Evolutionary conservation across 1,284 basidiomycete genomes (phyloP).

Genomic region (Moesziomyces globuligerus): DNA sequence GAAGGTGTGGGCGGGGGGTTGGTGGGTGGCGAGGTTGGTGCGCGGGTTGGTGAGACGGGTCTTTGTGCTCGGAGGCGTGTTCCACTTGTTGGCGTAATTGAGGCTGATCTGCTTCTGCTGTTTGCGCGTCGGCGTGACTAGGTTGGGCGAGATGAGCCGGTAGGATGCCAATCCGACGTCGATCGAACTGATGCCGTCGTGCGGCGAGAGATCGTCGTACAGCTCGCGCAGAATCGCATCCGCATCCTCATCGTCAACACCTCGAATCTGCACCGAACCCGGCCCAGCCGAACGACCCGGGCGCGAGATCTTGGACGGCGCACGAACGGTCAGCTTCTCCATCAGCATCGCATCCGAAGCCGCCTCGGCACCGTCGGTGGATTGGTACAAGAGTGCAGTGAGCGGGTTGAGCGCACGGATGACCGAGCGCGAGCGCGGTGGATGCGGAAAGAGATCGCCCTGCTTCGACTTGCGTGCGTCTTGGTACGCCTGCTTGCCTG

Average conservation of each 20-base stretch:
- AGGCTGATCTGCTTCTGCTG: slow-evolving; percentile 26
- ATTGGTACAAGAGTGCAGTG: slow-evolving; percentile 21
- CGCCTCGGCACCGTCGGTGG: not conserved
- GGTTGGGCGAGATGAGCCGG: slow-evolving; percentile 36
- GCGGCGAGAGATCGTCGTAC: slow-evolving; percentile 10
- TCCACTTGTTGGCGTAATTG: slow-evolving; percentile 38
- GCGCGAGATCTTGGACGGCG: slow-evolving; percentile 26
- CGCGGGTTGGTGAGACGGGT: not conserved
- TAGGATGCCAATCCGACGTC: slow-evolving; percentile 15
- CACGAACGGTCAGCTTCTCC: slow-evolving; percentile 13
- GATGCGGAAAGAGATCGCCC: slow-evolving; percentile 95
- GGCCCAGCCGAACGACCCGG: too few species aligned
- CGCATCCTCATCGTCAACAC: slow-evolving; percentile 10
- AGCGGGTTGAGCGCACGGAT: slow-evolving; percentile 34
- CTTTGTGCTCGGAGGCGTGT: not conserved
- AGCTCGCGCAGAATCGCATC: slow-evolving; percentile 33
- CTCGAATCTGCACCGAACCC: slow-evolving; percentile 4
- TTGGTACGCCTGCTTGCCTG: slow-evolving; percentile 92
- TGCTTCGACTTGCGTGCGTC: slow-evolving; percentile 91
- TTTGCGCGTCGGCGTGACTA: slow-evolving; percentile 37
- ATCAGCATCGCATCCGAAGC: too few species aligned
- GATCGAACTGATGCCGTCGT: not conserved
- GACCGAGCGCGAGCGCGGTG: slow-evolving; percentile 13
- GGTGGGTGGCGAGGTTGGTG: slow-evolving; percentile 13
- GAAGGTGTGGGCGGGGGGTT: slow-evolving; percentile 6